These are phyloP conservation scores for Phoma sp. DNA, from an alignment of 2,329 filamentous ascomycete genomes.

Conservation along the genomic window DNA sequence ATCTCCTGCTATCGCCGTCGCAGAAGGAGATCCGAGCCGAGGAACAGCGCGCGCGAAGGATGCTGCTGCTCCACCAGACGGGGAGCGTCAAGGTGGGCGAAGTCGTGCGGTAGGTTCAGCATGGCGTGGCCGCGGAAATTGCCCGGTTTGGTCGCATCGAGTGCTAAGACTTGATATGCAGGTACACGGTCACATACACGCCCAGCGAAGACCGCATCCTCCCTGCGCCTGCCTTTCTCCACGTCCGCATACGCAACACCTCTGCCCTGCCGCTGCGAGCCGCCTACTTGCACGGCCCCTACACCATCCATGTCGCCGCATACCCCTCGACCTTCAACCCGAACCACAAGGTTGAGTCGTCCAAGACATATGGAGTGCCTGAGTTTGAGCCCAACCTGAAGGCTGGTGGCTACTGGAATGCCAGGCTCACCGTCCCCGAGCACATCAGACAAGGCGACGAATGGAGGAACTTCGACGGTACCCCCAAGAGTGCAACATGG, in stretches of 20 bases:
- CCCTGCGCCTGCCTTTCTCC: conserved; percentile 78
- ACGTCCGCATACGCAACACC: conserved; percentile 90
- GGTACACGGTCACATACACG: conserved; percentile 86
- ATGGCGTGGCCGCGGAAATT: conserved; percentile 13
- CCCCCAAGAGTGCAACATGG: conserved; percentile 73
- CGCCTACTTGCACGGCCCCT: conserved; percentile 95
- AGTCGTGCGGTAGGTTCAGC: conserved; percentile 73
- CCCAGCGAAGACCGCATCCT: conserved; percentile 88
- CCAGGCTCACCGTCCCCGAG: conserved; percentile 79
- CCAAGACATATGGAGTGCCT: conserved; percentile 75
- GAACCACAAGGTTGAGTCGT: conserved; percentile 74
- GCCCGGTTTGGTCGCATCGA: conserved; percentile 8
- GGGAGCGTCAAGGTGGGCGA: conserved; percentile 94
- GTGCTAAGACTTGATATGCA: conserved; percentile 36
- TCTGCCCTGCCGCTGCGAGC: conserved; percentile 89
- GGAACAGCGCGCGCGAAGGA: conserved; percentile 52
- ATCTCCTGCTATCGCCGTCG: conserved; percentile 41
- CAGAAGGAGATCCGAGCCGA: conserved; percentile 42
- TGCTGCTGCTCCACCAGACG: conserved; percentile 90
- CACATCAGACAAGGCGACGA: conserved; percentile 62
- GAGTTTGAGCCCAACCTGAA: conserved; percentile 97
- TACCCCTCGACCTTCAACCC: conserved; percentile 85
- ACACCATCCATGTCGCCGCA: conserved; percentile 84
- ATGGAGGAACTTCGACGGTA: conserved; percentile 24
- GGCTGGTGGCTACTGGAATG: conserved; percentile 85